Evolutionary conservation across 768 basidiomycete species (phyloP).

Genomic region (Russula earlei): DNA sequence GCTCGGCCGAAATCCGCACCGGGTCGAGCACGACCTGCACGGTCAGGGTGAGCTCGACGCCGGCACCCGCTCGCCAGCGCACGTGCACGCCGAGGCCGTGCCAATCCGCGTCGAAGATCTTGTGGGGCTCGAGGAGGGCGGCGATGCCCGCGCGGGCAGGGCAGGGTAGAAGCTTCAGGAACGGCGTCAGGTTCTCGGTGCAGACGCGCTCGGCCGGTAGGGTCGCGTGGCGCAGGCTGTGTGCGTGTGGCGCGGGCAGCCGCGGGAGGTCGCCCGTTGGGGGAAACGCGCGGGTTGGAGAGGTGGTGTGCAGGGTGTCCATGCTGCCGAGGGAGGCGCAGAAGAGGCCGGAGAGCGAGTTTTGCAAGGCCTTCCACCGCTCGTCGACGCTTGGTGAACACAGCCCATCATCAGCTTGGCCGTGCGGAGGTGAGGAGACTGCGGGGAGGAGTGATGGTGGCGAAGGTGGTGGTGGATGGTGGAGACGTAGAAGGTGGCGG

Average conservation of each 20-base stretch:
- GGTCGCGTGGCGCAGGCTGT: slow-evolving; percentile 59
- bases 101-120: slow-evolving; percentile 85
- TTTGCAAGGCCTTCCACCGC: slow-evolving; percentile 79
- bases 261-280: slow-evolving; percentile 3
- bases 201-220: slow-evolving; percentile 86
- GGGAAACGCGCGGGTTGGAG: slow-evolving; percentile 39
- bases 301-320: slow-evolving; percentile 66
- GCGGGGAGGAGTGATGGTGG: neutral
- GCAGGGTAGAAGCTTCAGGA: slow-evolving; percentile 90
- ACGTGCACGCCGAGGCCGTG: slow-evolving; percentile 82
- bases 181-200: slow-evolving; percentile 94
- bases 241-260: slow-evolving; percentile 30
- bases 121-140: slow-evolving; percentile 72
- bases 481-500: neutral
- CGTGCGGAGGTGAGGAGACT: neutral
- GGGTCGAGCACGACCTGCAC: slow-evolving; percentile 79
- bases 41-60: slow-evolving; percentile 55
- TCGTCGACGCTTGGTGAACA: slow-evolving; percentile 45
- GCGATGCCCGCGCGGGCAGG: slow-evolving; percentile 83
- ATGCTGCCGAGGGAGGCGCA: slow-evolving; percentile 83
- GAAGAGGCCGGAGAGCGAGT: slow-evolving; percentile 87
- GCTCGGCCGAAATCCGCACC: slow-evolving; percentile 41
- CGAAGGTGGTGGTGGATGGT: no score
- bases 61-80: slow-evolving; percentile 39
- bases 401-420: neutral